These are phyloP conservation scores for Yarrowia galli DNA, from an alignment of 1,139 yeast genomes.

Conservation along the genomic window DNA sequence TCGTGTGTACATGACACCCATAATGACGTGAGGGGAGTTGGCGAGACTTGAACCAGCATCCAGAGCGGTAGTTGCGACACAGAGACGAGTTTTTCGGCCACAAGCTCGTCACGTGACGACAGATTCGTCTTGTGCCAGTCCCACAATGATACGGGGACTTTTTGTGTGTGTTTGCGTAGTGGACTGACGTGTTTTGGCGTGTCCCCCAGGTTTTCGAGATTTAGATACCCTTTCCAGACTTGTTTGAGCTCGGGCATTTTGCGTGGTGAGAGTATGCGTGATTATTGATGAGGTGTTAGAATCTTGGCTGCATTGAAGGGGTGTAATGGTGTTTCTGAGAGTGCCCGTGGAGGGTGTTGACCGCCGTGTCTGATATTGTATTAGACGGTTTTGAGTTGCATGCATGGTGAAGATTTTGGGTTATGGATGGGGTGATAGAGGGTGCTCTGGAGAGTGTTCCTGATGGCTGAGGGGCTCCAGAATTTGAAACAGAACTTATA, in stretches of 20 bases:
- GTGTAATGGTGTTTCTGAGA: neutral
- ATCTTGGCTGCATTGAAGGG: neutral
- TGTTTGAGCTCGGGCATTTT: slow-evolving; percentile 29
- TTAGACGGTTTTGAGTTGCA: neutral
- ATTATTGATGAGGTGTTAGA: neutral
- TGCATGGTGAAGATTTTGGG: slow-evolving; percentile 19
- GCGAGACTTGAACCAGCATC: slow-evolving; percentile 18
- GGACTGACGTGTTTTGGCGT: slow-evolving; percentile 24
- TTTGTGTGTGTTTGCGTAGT: slow-evolving; percentile 9
- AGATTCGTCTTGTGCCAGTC: slow-evolving; percentile 25
- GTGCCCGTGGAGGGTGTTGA: neutral
- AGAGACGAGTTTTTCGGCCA: slow-evolving; percentile 28
- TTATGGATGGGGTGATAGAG: neutral
- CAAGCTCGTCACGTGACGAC: slow-evolving; percentile 12
- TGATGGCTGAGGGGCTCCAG: no score
- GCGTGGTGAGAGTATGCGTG: neutral
- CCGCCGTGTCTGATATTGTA: slow-evolving; percentile 10
- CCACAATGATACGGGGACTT: slow-evolving; percentile 19
- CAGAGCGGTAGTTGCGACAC: slow-evolving; percentile 25
- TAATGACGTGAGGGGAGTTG: slow-evolving; percentile 3
- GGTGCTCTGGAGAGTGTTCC: no score
- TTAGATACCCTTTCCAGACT: slow-evolving; percentile 23
- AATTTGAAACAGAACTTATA: no score
- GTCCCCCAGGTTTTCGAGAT: slow-evolving; percentile 6
- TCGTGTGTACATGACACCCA: slow-evolving; percentile 29